Evolutionary conservation across 2,329 filamentous ascomycete genomes (phyloP).

Genomic region (Onygenales sp.): DNA sequence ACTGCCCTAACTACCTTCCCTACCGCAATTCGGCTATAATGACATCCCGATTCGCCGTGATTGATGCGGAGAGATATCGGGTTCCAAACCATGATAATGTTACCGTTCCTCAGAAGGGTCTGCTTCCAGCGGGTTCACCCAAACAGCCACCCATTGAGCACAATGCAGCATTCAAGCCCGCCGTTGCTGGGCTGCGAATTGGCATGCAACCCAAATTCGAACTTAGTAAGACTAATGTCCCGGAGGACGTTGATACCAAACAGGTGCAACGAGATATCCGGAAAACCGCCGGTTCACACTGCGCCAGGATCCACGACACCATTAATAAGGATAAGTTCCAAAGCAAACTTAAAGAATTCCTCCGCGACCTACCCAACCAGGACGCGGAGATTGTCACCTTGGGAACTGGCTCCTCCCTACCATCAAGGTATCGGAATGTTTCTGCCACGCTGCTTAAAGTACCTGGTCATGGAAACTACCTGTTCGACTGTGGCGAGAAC

Average conservation of each 20-base stretch:
- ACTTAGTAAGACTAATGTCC: conserved; percentile 22
- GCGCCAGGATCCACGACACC: conserved; percentile 9
- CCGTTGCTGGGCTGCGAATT: conserved; percentile 35
- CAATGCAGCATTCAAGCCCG: conserved; percentile 13
- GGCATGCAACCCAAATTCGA: conserved; percentile 38
- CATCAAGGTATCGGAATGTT: conserved; percentile 92
- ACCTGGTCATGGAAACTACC: conserved; percentile 75
- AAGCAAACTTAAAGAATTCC: conserved; percentile 34
- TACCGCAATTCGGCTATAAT: conserved; percentile 58
- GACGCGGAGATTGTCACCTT: conserved; percentile 79
- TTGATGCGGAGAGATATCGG: conserved; percentile 67
- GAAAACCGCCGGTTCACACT: conserved; percentile 4
- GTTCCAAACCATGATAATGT: conserved; percentile 58
- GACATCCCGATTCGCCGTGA: conserved; percentile 56
- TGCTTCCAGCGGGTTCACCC: background rate
- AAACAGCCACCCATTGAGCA: background rate
- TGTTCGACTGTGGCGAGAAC: conserved; percentile 87
- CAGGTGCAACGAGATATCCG: background rate
- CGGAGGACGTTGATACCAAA: conserved; percentile 18
- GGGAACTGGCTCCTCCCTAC: conserved; percentile 81
- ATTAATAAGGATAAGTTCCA: conserved; percentile 22
- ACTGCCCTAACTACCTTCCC: conserved; percentile 64
- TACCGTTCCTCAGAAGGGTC: conserved; percentile 21
- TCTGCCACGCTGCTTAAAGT: conserved; percentile 78
- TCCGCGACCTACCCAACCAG: conserved; percentile 58